phyloP scores from a whole-genome alignment of 331 rosid species.

The Telfairia occidentalis region DNA sequence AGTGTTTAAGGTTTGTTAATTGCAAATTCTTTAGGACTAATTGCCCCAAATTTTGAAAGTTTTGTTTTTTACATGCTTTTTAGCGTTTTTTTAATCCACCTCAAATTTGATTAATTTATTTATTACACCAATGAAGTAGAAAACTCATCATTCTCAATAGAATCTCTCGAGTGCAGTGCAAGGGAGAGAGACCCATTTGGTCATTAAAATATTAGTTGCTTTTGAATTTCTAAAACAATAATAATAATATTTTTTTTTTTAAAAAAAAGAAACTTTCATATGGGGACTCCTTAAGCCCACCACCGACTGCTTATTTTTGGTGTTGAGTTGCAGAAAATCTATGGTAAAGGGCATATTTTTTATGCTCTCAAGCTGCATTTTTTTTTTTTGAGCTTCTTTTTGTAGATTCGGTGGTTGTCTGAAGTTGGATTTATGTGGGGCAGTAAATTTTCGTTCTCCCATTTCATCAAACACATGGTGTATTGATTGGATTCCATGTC shows the following conservation, averaged over 20 bases:
- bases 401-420: neutral
- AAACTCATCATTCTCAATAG: constrained; percentile 3
- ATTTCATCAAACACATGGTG: neutral
- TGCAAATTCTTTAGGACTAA: neutral
- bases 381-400: neutral
- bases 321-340: neutral
- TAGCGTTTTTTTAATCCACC: neutral
- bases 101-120: constrained; percentile 4
- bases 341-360: neutral
- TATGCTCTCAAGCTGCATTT: neutral
- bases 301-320: neutral
- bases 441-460: neutral
- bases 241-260: too few relatives aligned
- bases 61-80: neutral
- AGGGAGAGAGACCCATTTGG: neutral
- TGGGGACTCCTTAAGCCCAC: neutral
- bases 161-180: constrained; percentile 8
- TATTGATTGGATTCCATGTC: constrained; percentile 7
- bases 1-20: neutral
- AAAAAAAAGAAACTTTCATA: neutral
- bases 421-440: constrained; percentile 11
- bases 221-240: neutral
- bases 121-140: constrained; percentile 1
- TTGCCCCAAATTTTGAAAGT: neutral
- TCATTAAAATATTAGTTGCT: neutral